phyloP scores from a whole-genome alignment of 2,329 filamentous ascomycete species.

The Tetracladium maxilliforme region DNA sequence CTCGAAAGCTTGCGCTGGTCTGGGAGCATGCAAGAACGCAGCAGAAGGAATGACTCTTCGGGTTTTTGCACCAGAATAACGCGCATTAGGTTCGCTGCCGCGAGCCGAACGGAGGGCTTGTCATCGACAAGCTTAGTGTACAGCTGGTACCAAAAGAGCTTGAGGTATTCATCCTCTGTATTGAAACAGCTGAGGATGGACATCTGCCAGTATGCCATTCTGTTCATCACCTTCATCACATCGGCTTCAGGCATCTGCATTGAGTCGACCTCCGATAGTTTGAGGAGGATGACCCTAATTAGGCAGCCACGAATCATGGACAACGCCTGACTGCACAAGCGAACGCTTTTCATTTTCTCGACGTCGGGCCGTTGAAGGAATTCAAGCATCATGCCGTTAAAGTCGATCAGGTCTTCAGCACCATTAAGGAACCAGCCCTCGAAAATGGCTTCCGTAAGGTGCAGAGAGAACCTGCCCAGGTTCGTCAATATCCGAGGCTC shows the following conservation, averaged over 20 bases:
- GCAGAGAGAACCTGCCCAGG: slow-evolving; percentile 62
- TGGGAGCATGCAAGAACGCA: slow-evolving; percentile 54
- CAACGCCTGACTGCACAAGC: slow-evolving; percentile 80
- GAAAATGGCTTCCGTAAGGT: slow-evolving; percentile 81
- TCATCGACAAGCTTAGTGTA: slow-evolving; percentile 76
- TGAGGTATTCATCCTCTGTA: slow-evolving; percentile 66
- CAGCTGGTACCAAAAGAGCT: slow-evolving; percentile 80
- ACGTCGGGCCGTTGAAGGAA: slow-evolving; percentile 80
- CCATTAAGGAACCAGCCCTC: slow-evolving; percentile 95
- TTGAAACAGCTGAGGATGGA: slow-evolving; percentile 70
- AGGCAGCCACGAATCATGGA: slow-evolving; percentile 63
- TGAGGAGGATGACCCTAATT: slow-evolving; percentile 63
- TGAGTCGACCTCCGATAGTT: slow-evolving; percentile 71
- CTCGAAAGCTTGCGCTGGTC: slow-evolving; percentile 58
- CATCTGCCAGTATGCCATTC: slow-evolving; percentile 90
- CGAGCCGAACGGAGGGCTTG: slow-evolving; percentile 50
- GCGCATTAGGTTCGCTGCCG: slow-evolving; percentile 77
- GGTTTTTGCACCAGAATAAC: slow-evolving; percentile 90
- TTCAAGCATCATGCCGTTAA: slow-evolving; percentile 72
- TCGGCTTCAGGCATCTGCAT: slow-evolving; percentile 42
- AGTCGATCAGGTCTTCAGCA: slow-evolving; percentile 70
- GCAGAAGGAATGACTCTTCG: slow-evolving; percentile 58
- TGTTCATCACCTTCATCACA: slow-evolving; percentile 60
- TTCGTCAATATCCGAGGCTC: slow-evolving; percentile 82
- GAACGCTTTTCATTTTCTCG: slow-evolving; percentile 66